Evolutionary conservation across 2,329 filamentous ascomycete genomes (phyloP).

Genomic region (Botrytis deweyae): DNA sequence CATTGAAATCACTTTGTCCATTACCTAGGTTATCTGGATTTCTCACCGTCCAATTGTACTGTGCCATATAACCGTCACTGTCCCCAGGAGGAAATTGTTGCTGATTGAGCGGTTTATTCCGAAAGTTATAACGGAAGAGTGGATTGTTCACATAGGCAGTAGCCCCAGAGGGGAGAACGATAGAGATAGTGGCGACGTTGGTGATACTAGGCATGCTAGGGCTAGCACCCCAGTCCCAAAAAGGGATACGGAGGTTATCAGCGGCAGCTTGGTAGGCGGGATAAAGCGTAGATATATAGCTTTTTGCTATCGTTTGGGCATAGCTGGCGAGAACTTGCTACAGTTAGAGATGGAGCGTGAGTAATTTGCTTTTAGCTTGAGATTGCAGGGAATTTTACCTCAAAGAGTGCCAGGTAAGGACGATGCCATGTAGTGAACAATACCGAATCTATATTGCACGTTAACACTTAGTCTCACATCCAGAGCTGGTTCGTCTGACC

Average conservation of each 20-base stretch:
- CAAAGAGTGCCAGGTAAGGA: slow-evolving; percentile 53
- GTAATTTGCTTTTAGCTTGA: slow-evolving; percentile 1
- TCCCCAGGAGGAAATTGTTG: slow-evolving; percentile 42
- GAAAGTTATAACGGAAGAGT: slow-evolving; percentile 52
- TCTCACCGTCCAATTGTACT: slow-evolving; percentile 41
- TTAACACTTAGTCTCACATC: background rate
- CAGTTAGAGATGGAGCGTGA: background rate
- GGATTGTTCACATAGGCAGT: slow-evolving; percentile 48
- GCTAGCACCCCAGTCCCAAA: slow-evolving; percentile 49
- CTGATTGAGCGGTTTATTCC: slow-evolving; percentile 38
- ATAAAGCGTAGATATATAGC: slow-evolving; percentile 42
- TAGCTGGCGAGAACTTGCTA: slow-evolving; percentile 53
- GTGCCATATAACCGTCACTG: slow-evolving; percentile 38
- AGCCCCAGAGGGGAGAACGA: slow-evolving; percentile 33
- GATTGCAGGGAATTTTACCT: slow-evolving; percentile 44
- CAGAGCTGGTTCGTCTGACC: slow-evolving; percentile 22
- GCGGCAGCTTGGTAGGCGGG: slow-evolving; percentile 46
- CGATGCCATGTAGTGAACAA: slow-evolving; percentile 52
- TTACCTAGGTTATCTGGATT: slow-evolving; percentile 21
- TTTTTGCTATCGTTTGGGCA: slow-evolving; percentile 47
- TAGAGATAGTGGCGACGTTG: slow-evolving; percentile 37
- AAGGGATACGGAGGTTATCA: slow-evolving; percentile 46
- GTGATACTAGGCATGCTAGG: slow-evolving; percentile 45
- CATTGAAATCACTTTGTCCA: slow-evolving; percentile 25
- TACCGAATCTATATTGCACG: slow-evolving; percentile 25